Base-by-base conservation (phyloP, 1,284 basidiomycete species). In the Microbotryum lychnidis-dioicae region DNA sequence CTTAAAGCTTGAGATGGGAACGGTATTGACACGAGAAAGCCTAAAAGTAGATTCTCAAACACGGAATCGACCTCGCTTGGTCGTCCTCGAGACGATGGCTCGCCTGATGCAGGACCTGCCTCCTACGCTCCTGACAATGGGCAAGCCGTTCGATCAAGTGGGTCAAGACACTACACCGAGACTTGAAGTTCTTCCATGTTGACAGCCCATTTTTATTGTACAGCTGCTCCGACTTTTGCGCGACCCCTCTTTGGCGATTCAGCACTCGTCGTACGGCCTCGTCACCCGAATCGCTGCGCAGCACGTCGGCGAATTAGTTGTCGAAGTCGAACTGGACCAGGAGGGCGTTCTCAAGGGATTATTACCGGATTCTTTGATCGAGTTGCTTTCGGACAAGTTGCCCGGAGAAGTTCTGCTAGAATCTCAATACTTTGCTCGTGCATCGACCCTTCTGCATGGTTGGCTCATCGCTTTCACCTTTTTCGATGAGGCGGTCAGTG, bases 391-490 rank as follows among this genome's bases (percentile, higher is more conserved):
- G n/a, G 16, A 6, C 4, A 50, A 51, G 21, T 42, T 63, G 14
- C n/a, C 48, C 6, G 33, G 3, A 0, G 58, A 56, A 7, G 54
- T 55, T 9, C 18, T 56, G 1, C 51, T 44, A 7, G 14, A 18
- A 6, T 23, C 51, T 4, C 47, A 50, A 6, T 23, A 53, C 21
- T 59, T 49, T 31, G n/a, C 31, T 45, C 37, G 52, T 52, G 69
- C 68, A 1, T 70, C 74, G 33, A 68, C 73, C 7, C 73, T 85
- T 70, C 77, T 97, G n/a, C 79, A 97, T 5, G 82, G 82, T 9
- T 98, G 94, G 94, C 88, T 97, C 83, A 78, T 91, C 6, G 73
- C 87, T 0, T 87, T 97, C 67, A 89, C 94, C 71, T 81, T 90
- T 62, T 97, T 98, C 75, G 79, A 81, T 42, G 83, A 89, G 73